Percentiles rank a stretch among this genome's conserved stretches.
Evolutionary conservation across 345 rosid species (phyloP).

Genomic region (Euphorbia tirucalli): DNA sequence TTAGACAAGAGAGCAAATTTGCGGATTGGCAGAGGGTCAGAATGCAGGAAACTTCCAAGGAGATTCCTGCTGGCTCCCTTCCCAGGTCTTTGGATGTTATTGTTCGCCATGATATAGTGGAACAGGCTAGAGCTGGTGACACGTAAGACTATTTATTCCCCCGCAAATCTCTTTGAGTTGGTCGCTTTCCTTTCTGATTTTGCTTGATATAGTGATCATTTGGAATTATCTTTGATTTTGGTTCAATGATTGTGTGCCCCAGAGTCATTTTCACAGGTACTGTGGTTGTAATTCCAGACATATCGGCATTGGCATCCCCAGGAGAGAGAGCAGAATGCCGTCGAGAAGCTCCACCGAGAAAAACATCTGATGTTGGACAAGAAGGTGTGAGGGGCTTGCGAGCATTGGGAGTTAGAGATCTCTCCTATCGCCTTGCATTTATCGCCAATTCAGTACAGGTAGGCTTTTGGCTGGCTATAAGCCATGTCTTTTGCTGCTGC

Average conservation of each 20-base stretch:
- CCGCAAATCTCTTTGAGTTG: background rate
- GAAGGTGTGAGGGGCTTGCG: slow-evolving; percentile 89
- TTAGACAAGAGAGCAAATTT: slow-evolving; percentile 92
- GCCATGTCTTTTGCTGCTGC: background rate
- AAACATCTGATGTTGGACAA: slow-evolving; percentile 51
- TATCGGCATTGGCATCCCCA: slow-evolving; percentile 83
- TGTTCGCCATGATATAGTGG: slow-evolving; percentile 94
- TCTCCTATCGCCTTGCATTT: slow-evolving; percentile 87
- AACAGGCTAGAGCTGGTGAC: slow-evolving; percentile 97
- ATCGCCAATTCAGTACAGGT: slow-evolving; percentile 97
- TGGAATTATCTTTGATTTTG: background rate
- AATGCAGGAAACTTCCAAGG: slow-evolving; percentile 97
- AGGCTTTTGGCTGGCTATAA: slow-evolving; percentile 20
- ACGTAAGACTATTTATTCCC: slow-evolving; percentile 48
- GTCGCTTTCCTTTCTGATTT: background rate
- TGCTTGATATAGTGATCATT: background rate
- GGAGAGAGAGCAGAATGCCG: slow-evolving; percentile 94
- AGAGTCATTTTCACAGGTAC: slow-evolving; percentile 95
- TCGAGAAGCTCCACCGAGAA: slow-evolving; percentile 67
- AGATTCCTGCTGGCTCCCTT: slow-evolving; percentile 96
- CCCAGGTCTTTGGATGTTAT: slow-evolving; percentile 92
- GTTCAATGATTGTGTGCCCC: slow-evolving; percentile 18
- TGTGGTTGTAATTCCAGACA: slow-evolving; percentile 90
- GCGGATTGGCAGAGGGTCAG: slow-evolving; percentile 99
- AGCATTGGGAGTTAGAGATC: slow-evolving; percentile 90